Percentiles rank a stretch among this genome's conserved stretches.
Evolutionary conservation across 345 rosid species (phyloP).

Genomic region (Euphorbia peplus): DNA sequence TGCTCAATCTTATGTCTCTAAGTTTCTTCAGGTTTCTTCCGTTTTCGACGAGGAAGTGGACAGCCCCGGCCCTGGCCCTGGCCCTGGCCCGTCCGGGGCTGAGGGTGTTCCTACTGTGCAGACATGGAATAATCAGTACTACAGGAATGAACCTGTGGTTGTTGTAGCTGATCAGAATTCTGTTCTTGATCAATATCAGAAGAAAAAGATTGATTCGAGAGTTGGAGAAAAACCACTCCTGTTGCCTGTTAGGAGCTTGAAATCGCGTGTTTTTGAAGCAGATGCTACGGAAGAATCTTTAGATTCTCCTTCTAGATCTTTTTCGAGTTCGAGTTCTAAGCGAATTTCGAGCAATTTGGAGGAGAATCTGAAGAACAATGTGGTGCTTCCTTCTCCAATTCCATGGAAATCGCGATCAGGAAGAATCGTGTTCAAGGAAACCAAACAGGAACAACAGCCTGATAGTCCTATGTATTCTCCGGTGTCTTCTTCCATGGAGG

Average conservation of each 20-base stretch:
- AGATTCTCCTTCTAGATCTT: constrained; percentile 29
- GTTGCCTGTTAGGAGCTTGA: constrained; percentile 85
- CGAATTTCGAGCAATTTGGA: constrained; percentile 35
- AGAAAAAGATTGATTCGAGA: constrained; percentile 31
- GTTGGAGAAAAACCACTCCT: constrained; percentile 63
- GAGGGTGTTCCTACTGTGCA: constrained; percentile 39
- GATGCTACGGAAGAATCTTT: constrained; percentile 27
- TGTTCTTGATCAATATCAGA: constrained; percentile 37
- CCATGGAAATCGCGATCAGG: constrained; percentile 94
- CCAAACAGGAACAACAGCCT: constrained; percentile 33
- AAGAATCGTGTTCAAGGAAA: constrained; percentile 55
- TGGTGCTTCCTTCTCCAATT: constrained; percentile 89
- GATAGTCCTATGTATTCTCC: constrained; percentile 14
- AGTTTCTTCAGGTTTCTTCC: constrained; percentile 80
- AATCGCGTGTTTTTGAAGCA: constrained; percentile 42
- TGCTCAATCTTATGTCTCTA: constrained; percentile 63
- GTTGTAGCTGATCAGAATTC: constrained; percentile 43
- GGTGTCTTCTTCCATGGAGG: constrained; percentile 33
- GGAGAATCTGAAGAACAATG: constrained; percentile 32
- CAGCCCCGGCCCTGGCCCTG: too few species aligned
- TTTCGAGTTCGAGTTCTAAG: constrained; percentile 33
- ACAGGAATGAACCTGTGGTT: constrained; percentile 54
- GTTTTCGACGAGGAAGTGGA: constrained; percentile 73
- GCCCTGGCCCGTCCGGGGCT: constrained; percentile 18
- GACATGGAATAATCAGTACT: constrained; percentile 75